phyloP scores from a whole-genome alignment of 768 basidiomycete species.

The Rhodosporidiobolus sp. region DNA sequence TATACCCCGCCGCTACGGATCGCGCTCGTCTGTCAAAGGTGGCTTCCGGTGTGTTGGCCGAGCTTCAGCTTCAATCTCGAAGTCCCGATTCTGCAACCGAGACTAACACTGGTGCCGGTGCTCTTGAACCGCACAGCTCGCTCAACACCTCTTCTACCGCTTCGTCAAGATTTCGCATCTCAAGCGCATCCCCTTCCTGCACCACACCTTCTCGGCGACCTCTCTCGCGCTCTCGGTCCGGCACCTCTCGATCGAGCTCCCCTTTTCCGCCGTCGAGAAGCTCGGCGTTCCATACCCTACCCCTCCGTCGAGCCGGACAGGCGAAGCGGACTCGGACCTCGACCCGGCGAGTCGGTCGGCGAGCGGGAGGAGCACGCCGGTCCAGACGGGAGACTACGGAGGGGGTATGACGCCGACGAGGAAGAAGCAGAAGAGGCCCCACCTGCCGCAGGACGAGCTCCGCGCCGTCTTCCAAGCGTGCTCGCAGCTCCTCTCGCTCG shows the following conservation, averaged over 20 bases:
- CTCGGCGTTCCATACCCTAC: not conserved
- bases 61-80: not conserved
- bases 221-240: slow-evolving; percentile 2
- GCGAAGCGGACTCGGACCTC: slow-evolving; percentile 18
- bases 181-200: not conserved
- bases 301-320: not conserved
- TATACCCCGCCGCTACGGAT: slow-evolving; percentile 13
- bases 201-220: not conserved
- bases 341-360: not conserved
- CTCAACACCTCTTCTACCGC: slow-evolving; percentile 16
- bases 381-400: not conserved
- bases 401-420: not conserved
- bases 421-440: not conserved
- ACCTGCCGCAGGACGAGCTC: slow-evolving; percentile 7
- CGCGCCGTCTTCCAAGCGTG: slow-evolving; percentile 23
- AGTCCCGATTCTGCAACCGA: too few species aligned
- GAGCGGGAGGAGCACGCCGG: not conserved
- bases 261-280: not conserved
- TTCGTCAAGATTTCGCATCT: slow-evolving; percentile 18
- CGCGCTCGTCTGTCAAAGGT: slow-evolving; percentile 20
- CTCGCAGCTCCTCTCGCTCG: slow-evolving; percentile 21
- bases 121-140: not conserved
- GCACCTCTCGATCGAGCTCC: slow-evolving; percentile 15
- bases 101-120: not conserved
- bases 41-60: slow-evolving; percentile 17